Evolutionary conservation across 345 rosid genomes (phyloP).

Genomic region (Laguncularia racemosa): DNA sequence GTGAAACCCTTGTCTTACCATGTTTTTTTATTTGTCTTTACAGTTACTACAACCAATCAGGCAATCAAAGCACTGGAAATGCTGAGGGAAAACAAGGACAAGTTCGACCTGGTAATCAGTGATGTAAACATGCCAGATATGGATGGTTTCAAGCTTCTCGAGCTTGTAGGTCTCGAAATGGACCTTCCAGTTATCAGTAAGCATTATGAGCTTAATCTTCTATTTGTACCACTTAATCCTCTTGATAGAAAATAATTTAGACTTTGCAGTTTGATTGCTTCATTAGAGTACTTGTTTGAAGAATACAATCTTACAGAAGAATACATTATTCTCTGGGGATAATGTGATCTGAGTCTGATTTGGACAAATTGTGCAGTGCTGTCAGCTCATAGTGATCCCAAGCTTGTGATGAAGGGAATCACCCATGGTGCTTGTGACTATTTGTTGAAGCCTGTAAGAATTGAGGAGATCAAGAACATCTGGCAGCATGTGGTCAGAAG

Average conservation of each 20-base stretch:
- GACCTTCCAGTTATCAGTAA: constrained; percentile 53
- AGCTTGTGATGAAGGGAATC: constrained; percentile 85
- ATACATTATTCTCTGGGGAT: not conserved
- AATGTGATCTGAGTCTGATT: not conserved
- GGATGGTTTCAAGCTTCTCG: constrained; percentile 51
- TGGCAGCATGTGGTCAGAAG: constrained; percentile 94
- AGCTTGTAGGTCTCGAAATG: constrained; percentile 44
- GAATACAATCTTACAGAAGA: no score
- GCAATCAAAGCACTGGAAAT: constrained; percentile 21
- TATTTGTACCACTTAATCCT: not conserved
- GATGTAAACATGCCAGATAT: constrained; percentile 52
- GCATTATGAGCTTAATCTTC: constrained; percentile 1
- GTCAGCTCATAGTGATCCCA: constrained; percentile 71
- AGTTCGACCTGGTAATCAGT: constrained; percentile 36
- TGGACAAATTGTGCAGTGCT: constrained; percentile 47
- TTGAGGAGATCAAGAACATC: constrained; percentile 85
- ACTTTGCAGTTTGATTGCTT: not conserved
- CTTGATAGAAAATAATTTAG: not conserved
- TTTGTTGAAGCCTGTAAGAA: constrained; percentile 81
- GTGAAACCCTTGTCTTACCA: no score
- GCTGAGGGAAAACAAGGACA: constrained; percentile 31
- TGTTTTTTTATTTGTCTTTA: not conserved
- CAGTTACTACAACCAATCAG: constrained; percentile 31
- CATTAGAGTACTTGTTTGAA: no score
- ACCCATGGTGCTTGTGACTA: constrained; percentile 95